phyloP scores from a whole-genome alignment of 2,329 filamentous ascomycete species.

The Cladosporium velox region DNA sequence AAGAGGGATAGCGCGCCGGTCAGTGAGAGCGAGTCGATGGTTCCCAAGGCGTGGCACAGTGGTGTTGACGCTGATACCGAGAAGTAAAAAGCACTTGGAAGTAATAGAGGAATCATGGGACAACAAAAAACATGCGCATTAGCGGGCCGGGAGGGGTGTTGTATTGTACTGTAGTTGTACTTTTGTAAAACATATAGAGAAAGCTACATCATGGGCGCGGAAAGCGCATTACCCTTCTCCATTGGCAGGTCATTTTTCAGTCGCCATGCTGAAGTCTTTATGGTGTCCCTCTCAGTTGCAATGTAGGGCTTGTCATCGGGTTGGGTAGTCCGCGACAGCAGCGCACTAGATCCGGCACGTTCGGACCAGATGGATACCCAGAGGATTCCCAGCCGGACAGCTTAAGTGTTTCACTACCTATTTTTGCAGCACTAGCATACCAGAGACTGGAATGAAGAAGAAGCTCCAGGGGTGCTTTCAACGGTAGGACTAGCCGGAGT shows the following conservation, averaged over 20 bases:
- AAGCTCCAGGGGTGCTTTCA: background rate
- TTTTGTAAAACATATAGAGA: conserved; percentile 11
- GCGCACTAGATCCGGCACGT: background rate
- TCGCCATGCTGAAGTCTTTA: background rate
- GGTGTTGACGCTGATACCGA: conserved; percentile 19
- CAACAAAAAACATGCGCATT: conserved; percentile 16
- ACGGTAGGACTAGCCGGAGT: background rate
- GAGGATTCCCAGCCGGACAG: background rate
- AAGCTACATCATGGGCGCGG: conserved; percentile 13
- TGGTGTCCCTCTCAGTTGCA: background rate
- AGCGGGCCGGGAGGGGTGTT: background rate
- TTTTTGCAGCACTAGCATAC: background rate
- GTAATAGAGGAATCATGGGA: conserved; percentile 1
- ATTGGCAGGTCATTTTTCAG: background rate
- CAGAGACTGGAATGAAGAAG: background rate
- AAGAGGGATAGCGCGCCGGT: conserved; percentile 31
- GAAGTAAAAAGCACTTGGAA: conserved; percentile 9
- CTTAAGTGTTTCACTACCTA: background rate
- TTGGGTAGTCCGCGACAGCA: background rate
- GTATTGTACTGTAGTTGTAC: conserved; percentile 20
- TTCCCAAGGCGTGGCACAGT: conserved; percentile 56
- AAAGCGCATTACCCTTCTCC: conserved; percentile 18
- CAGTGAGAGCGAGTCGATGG: conserved; percentile 47
- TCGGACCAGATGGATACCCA: background rate
- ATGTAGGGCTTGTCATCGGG: background rate